Evolutionary conservation across 345 rosid species (phyloP).

Genomic region (Populus simonii): DNA sequence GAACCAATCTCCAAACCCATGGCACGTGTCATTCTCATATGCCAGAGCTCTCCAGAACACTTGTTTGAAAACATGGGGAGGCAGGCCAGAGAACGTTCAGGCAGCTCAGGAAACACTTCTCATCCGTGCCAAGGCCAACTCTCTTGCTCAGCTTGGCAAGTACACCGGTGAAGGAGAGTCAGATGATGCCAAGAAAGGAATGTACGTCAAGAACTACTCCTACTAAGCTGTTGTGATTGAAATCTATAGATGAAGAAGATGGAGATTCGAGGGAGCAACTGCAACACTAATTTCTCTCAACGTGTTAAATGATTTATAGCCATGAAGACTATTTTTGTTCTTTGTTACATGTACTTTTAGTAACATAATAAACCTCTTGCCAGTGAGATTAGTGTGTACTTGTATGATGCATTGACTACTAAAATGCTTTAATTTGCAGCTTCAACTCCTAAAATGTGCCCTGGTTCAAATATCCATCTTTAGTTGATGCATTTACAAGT

Average conservation of each 20-base stretch:
- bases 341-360: conserved; percentile 32
- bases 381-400: conserved; percentile 28
- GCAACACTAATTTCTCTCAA: conserved; percentile 8
- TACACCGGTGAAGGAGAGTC: conserved; percentile 89
- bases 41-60: conserved; percentile 98
- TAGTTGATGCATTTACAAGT: not conserved
- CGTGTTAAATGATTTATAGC: conserved; percentile 33
- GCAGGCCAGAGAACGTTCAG: conserved; percentile 77
- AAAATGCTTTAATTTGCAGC: not conserved
- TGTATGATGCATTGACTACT: not conserved
- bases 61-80: conserved; percentile 91
- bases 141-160: conserved; percentile 93
- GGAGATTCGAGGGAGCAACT: conserved; percentile 21
- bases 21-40: conserved; percentile 98
- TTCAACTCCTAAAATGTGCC: not conserved
- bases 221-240: conserved; percentile 37
- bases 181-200: conserved; percentile 87
- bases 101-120: conserved; percentile 74
- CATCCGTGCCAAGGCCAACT: conserved; percentile 77
- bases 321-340: conserved; percentile 47
- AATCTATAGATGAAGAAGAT: conserved; percentile 17
- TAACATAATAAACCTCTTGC: conserved; percentile 36
- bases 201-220: conserved; percentile 84
- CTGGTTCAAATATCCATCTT: not conserved
- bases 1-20: conserved; percentile 86